Percentiles rank a stretch among this genome's conserved stretches.
Conservation (phyloP, 176 grass and related monocot genomes). For the Zoysia pacifica region DNA sequence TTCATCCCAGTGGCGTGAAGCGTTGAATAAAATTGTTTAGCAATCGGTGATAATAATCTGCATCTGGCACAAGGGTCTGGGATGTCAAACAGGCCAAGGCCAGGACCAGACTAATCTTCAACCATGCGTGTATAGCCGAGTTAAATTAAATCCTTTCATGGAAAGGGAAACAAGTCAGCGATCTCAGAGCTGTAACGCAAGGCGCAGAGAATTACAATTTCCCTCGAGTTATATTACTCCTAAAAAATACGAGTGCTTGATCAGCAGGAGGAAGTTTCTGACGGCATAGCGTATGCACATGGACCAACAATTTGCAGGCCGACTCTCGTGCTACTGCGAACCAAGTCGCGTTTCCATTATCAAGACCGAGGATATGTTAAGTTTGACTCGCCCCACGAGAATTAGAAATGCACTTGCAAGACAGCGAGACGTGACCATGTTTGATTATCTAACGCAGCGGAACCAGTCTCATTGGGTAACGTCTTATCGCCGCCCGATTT, state of each 20-base stretch:
- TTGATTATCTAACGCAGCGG: not conserved
- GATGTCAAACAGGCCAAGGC: not conserved
- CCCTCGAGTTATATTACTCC: too few species aligned
- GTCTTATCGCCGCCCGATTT: conserved; percentile 6
- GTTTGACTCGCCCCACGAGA: conserved; percentile 32
- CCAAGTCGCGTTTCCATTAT: conserved; percentile 3
- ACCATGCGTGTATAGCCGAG: not conserved
- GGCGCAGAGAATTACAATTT: too few species aligned
- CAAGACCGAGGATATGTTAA: not conserved
- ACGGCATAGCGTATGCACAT: conserved; percentile 8
- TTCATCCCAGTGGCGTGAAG: conserved; percentile 4
- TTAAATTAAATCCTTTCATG: not conserved
- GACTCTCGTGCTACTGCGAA: not conserved
- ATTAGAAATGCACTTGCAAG: conserved; percentile 25
- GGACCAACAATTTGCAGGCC: not conserved
- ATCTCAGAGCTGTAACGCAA: not conserved
- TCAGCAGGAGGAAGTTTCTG: conserved; percentile 29
- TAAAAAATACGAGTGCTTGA: not conserved
- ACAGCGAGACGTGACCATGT: not conserved
- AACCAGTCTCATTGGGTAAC: conserved; percentile 37
- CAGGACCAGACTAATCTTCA: not conserved
- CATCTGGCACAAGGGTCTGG: not conserved
- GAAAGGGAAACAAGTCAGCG: not conserved
- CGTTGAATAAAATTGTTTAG: not conserved
- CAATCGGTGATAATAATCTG: not conserved